A percentile compares a stretch with the other conserved stretches of the same genome.
These are phyloP conservation scores for Adansonia gregorii DNA, from an alignment of 441 rosid species.

Conservation along the genomic window DNA sequence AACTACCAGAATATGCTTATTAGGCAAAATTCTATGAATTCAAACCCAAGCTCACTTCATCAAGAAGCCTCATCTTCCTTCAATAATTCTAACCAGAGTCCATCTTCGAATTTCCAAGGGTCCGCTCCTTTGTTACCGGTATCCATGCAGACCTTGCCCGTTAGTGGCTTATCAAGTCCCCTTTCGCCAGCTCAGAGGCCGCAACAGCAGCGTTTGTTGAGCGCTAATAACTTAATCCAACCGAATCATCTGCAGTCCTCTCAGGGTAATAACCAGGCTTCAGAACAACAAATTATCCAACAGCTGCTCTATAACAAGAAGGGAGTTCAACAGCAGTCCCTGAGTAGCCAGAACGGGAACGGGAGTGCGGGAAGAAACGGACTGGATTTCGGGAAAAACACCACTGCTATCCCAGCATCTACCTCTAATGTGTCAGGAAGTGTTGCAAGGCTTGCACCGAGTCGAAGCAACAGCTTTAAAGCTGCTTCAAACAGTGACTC, in stretches of 20 bases:
- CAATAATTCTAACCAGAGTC: constrained; percentile 58
- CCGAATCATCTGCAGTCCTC: constrained; percentile 58
- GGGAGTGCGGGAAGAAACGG: constrained; percentile 52
- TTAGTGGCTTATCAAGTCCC: constrained; percentile 58
- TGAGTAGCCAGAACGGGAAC: constrained; percentile 47
- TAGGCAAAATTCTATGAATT: constrained; percentile 84
- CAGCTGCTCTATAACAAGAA: constrained; percentile 62
- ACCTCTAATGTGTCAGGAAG: constrained; percentile 54
- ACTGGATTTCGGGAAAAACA: constrained; percentile 48
- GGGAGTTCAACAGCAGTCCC: constrained; percentile 51
- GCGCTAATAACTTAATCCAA: constrained; percentile 48
- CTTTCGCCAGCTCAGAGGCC: constrained; percentile 51
- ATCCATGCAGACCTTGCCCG: constrained; percentile 63
- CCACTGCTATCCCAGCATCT: constrained; percentile 40
- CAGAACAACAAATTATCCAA: constrained; percentile 82
- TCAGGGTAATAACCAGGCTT: constrained; percentile 62
- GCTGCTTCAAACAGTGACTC: constrained; percentile 66
- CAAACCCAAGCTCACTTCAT: constrained; percentile 59
- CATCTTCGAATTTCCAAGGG: constrained; percentile 59
- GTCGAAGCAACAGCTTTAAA: constrained; percentile 65
- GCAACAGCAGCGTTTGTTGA: constrained; percentile 48
- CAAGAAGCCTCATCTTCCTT: constrained; percentile 63
- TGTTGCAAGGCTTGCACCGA: constrained; percentile 47
- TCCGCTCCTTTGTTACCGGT: constrained; percentile 46
- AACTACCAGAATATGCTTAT: constrained; percentile 71